These are phyloP conservation scores for Chlorella ohadii DNA, from an alignment of 139 green algal genomes.

Conservation along the genomic window DNA sequence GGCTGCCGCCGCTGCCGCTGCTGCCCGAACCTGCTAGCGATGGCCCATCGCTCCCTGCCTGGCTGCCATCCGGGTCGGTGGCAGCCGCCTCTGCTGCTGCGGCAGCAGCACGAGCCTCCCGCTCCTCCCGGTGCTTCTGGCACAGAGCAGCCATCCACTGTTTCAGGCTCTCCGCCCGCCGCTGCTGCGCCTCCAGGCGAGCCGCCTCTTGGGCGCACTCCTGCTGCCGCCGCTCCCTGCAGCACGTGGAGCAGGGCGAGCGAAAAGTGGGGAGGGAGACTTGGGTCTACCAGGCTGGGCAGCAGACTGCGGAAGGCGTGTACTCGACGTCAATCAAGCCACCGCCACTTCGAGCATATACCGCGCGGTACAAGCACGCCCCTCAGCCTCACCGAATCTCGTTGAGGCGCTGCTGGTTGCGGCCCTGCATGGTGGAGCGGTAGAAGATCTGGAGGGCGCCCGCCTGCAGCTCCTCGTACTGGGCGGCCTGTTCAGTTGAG, in stretches of 20 bases:
- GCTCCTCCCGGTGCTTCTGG: conserved; percentile 13
- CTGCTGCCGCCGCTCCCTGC: conserved; percentile 33
- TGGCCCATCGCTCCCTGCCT: too few relatives aligned
- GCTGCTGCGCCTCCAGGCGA: conserved; percentile 1
- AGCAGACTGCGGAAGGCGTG: too few relatives aligned
- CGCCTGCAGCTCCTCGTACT: conserved; percentile 23
- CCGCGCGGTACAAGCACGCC: too few relatives aligned
- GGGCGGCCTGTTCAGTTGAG: conserved; percentile 18
- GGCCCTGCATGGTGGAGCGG: conserved; percentile 26
- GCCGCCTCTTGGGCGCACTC: conserved; percentile 23
- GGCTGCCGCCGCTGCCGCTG: conserved; percentile 7
- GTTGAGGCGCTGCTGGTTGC: conserved; percentile 6
- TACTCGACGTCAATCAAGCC: too few relatives aligned
- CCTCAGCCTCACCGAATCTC: not conserved
- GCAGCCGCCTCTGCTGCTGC: not conserved
- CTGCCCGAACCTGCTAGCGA: too few relatives aligned
- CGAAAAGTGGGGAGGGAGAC: too few relatives aligned
- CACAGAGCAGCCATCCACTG: conserved; percentile 12
- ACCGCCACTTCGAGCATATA: too few relatives aligned
- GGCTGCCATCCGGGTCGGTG: not conserved
- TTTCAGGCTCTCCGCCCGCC: conserved; percentile 10
- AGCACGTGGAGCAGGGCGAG: too few relatives aligned
- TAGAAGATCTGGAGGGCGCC: conserved; percentile 27
- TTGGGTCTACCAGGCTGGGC: too few relatives aligned
- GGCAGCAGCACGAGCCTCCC: not conserved